phyloP scores from a whole-genome alignment of 306 rosid species.

The Pyrus communis region DNA sequence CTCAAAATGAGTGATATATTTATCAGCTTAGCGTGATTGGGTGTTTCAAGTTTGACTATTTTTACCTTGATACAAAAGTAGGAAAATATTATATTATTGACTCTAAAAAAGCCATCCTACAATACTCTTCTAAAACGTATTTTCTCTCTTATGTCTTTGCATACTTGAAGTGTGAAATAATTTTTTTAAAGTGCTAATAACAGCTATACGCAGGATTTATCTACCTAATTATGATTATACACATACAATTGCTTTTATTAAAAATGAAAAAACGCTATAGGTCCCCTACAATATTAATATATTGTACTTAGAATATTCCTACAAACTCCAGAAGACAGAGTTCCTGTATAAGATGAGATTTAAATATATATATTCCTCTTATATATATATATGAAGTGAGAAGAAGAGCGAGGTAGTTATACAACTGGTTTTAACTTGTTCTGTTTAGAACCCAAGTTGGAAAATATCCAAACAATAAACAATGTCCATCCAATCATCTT shows the following conservation, averaged over 20 bases:
- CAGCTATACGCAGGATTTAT: background rate
- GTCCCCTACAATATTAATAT: background rate
- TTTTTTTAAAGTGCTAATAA: background rate
- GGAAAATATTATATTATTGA: too few relatives aligned
- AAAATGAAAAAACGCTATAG: background rate
- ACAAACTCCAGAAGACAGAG: conserved; percentile 24
- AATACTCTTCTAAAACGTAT: too few relatives aligned
- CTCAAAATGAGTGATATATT: too few relatives aligned
- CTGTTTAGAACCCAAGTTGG: conserved; percentile 8
- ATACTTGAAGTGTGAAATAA: too few relatives aligned
- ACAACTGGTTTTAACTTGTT: background rate
- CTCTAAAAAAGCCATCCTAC: too few relatives aligned
- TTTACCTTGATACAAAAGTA: background rate
- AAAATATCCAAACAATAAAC: conserved; percentile 35
- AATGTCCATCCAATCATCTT: conserved; percentile 49
- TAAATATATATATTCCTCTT: background rate
- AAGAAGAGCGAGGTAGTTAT: conserved; percentile 8
- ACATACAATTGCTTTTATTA: background rate
- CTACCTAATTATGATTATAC: background rate
- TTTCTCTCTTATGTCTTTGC: too few relatives aligned
- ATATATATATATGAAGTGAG: background rate
- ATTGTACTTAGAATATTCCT: background rate
- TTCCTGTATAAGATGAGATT: conserved; percentile 25
- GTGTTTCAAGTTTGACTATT: background rate
- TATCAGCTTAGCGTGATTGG: background rate